A percentile compares a stretch with the other conserved stretches of the same genome.
phyloP scores from a whole-genome alignment of 2,329 filamentous ascomycete species.

The Chaetomiaceae sp. region DNA sequence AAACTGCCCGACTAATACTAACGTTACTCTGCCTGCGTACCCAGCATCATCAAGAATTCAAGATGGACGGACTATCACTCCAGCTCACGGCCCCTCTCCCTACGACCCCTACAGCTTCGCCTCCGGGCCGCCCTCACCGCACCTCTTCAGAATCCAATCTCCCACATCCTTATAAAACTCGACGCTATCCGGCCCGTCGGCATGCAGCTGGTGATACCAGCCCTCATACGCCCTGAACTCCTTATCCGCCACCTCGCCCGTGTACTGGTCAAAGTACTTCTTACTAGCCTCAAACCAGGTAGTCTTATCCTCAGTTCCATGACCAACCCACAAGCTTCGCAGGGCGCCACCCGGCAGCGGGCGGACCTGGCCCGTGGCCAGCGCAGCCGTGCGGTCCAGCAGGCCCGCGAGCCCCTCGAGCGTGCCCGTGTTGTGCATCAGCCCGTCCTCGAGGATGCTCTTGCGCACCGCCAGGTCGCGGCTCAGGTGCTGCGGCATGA shows the following conservation, averaged over 20 bases:
- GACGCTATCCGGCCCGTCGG: constrained; percentile 48
- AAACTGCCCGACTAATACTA: too few relatives aligned
- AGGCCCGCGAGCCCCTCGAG: constrained; percentile 73
- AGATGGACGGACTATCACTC: too few relatives aligned
- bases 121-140: constrained; percentile 12
- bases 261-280: constrained; percentile 53
- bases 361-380: constrained; percentile 54
- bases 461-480: constrained; percentile 61
- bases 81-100: neutral
- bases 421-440: constrained; percentile 81
- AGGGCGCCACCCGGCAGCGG: constrained; percentile 38
- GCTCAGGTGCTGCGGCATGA: constrained; percentile 60
- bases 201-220: constrained; percentile 70
- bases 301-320: constrained; percentile 70
- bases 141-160: constrained; percentile 60
- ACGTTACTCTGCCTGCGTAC: too few relatives aligned
- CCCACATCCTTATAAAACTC: constrained; percentile 55
- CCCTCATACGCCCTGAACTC: constrained; percentile 70
- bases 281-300: constrained; percentile 62
- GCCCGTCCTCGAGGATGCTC: constrained; percentile 57
- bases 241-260: constrained; percentile 58
- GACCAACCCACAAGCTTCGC: constrained; percentile 63
- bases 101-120: constrained; percentile 12
- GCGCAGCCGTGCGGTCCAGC: constrained; percentile 64
- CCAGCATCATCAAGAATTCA: too few relatives aligned